Evolutionary conservation across 768 basidiomycete species (phyloP).

Genomic region (Filobasidium floriforme): DNA sequence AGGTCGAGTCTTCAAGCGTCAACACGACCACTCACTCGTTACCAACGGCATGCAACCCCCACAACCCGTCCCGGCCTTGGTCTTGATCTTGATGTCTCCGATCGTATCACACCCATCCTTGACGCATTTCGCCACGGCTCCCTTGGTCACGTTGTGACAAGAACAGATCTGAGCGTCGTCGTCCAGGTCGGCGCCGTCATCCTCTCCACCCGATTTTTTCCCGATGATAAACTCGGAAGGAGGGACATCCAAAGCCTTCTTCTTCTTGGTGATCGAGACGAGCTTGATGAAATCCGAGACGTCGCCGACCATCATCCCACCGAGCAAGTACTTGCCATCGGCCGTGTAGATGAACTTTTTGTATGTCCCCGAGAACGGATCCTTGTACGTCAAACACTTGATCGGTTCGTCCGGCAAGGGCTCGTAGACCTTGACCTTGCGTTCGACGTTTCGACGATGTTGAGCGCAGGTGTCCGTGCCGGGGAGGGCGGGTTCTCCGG

Average conservation of each 20-base stretch:
- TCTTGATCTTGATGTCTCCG: constrained; percentile 57
- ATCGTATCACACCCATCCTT: constrained; percentile 51
- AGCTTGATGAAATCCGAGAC: constrained; percentile 62
- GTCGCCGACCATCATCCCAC: constrained; percentile 76
- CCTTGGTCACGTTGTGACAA: constrained; percentile 65
- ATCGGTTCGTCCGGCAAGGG: constrained; percentile 48
- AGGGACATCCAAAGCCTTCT: constrained; percentile 61
- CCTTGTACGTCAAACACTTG: constrained; percentile 58
- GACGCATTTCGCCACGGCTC: constrained; percentile 52
- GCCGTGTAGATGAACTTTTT: constrained; percentile 69
- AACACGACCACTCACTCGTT: constrained; percentile 42
- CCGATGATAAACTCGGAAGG: constrained; percentile 65
- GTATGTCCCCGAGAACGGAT: constrained; percentile 64
- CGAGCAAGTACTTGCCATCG: constrained; percentile 64
- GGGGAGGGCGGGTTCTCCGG: constrained; percentile 18
- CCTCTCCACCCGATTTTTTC: constrained; percentile 51
- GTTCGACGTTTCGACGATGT: constrained; percentile 15
- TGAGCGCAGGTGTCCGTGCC: background rate
- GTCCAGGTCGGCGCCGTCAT: constrained; percentile 60
- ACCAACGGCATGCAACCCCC: constrained; percentile 65
- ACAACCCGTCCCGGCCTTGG: constrained; percentile 66
- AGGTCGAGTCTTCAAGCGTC: no score
- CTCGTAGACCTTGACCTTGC: constrained; percentile 32
- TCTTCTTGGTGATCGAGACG: constrained; percentile 63
- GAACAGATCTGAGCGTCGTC: constrained; percentile 66